Evolutionary conservation across 2,329 filamentous ascomycete species (phyloP).

Genomic region (Cladosporium austrohemisphaericum): DNA sequence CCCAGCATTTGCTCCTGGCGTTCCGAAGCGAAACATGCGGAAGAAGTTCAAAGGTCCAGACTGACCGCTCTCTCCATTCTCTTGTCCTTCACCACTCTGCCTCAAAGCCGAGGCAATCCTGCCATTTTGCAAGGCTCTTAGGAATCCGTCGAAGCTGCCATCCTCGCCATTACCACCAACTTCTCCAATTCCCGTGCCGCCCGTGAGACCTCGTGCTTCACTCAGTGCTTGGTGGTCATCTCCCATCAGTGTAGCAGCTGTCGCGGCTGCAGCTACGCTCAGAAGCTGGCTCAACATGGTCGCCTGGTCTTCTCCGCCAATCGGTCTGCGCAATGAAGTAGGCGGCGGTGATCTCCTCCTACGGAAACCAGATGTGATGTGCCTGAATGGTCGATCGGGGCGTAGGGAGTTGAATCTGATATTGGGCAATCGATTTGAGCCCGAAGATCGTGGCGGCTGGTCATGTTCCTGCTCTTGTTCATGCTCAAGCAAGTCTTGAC

Average conservation of each 20-base stretch:
- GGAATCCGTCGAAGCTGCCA: slow-evolving; percentile 60
- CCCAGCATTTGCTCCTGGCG: slow-evolving; percentile 38
- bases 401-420: slow-evolving; percentile 28
- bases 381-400: slow-evolving; percentile 36
- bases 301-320: slow-evolving; percentile 58
- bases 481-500: slow-evolving; percentile 33
- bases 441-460: slow-evolving; percentile 24
- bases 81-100: slow-evolving; percentile 37
- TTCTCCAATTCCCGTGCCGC: slow-evolving; percentile 32
- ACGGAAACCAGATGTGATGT: slow-evolving; percentile 45
- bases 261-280: slow-evolving; percentile 60
- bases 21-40: slow-evolving; percentile 64
- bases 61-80: slow-evolving; percentile 37
- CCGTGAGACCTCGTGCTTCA: slow-evolving; percentile 52
- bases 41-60: slow-evolving; percentile 63
- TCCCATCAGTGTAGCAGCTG: slow-evolving; percentile 63
- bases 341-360: slow-evolving; percentile 49
- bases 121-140: slow-evolving; percentile 60
- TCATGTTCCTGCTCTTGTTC: slow-evolving; percentile 21
- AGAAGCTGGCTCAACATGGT: slow-evolving; percentile 59
- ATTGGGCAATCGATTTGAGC: slow-evolving; percentile 28
- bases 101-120: slow-evolving; percentile 55
- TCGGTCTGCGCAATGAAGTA: slow-evolving; percentile 29
- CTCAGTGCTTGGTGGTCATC: slow-evolving; percentile 53
- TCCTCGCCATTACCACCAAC: slow-evolving; percentile 50